Percentiles rank a stretch among this genome's conserved stretches.
phyloP scores from a whole-genome alignment of 306 rosid species.

The Quercus wislizeni region DNA sequence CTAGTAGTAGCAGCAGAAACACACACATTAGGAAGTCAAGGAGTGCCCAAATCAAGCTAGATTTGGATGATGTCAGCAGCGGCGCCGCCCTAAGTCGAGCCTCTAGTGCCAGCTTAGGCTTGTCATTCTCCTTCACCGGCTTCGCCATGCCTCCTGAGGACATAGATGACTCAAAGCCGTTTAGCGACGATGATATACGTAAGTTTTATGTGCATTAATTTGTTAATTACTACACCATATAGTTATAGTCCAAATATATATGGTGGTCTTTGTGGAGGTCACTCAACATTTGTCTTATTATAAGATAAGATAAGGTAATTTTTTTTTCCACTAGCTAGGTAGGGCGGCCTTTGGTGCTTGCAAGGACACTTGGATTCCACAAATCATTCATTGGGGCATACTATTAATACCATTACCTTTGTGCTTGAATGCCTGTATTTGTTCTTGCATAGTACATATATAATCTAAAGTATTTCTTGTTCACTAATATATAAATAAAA shows the following conservation, averaged over 20 bases:
- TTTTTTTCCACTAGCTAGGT: no score
- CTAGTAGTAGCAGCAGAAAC: conserved; percentile 41
- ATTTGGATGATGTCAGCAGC: conserved; percentile 62
- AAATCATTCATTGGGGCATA: neutral
- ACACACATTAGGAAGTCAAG: conserved; percentile 83
- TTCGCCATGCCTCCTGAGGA: conserved; percentile 89
- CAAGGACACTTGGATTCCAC: neutral
- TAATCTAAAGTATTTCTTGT: no score
- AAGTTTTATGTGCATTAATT: conserved; percentile 19
- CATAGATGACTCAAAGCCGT: conserved; percentile 68
- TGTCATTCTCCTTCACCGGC: conserved; percentile 92
- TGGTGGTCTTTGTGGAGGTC: neutral
- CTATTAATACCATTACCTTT: neutral
- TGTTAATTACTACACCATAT: no score
- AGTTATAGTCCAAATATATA: neutral
- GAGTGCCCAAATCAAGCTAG: conserved; percentile 86
- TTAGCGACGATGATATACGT: conserved; percentile 92
- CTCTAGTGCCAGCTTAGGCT: conserved; percentile 96
- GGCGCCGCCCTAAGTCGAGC: conserved; percentile 94
- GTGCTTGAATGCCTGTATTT: neutral
- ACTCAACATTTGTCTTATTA: neutral
- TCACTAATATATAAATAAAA: no score
- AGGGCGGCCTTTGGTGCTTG: neutral
- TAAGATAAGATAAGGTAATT: no score
- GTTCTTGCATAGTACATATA: neutral